phyloP scores from a whole-genome alignment of 2,329 filamentous ascomycete genomes.

The Botryosphaeria agaves region DNA sequence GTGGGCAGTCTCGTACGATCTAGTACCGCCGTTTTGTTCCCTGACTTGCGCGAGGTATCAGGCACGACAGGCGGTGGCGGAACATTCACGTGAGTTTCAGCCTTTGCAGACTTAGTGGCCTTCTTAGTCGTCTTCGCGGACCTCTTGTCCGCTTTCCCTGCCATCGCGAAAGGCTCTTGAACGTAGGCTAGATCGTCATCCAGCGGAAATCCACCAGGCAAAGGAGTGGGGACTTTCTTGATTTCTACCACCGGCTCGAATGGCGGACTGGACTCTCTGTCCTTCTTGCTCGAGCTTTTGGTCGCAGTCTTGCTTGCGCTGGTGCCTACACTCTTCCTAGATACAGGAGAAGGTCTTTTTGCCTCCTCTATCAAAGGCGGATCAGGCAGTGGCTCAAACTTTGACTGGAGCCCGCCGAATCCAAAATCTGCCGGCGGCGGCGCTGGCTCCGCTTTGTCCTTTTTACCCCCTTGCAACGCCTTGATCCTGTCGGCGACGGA shows the following conservation, averaged over 20 bases:
- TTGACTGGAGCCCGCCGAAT: conserved; percentile 2
- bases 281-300: conserved; percentile 5
- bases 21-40: conserved; percentile 11
- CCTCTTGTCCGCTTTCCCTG: conserved; percentile 11
- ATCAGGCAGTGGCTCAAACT: conserved; percentile 2
- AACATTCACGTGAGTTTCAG: conserved; percentile 5
- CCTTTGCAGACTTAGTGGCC: conserved; percentile 14
- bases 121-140: conserved; percentile 17
- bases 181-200: no score
- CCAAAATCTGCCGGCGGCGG: conserved; percentile 10
- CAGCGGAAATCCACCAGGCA: conserved; percentile 28
- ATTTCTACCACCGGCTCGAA: conserved; percentile 8
- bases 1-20: conserved; percentile 25
- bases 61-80: conserved; percentile 4
- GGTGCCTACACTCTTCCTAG: conserved; percentile 1
- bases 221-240: conserved; percentile 17
- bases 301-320: conserved; percentile 2
- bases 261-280: conserved; percentile 5
- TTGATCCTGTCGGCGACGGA: conserved; percentile 38
- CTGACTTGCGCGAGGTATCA: no score
- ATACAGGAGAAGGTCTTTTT: not conserved
- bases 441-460: conserved; percentile 18
- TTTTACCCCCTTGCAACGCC: conserved; percentile 20
- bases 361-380: conserved; percentile 2
- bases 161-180: no score